phyloP scores from a whole-genome alignment of 805 yeast genomes.

The Lipomyces yamanashiensis region DNA sequence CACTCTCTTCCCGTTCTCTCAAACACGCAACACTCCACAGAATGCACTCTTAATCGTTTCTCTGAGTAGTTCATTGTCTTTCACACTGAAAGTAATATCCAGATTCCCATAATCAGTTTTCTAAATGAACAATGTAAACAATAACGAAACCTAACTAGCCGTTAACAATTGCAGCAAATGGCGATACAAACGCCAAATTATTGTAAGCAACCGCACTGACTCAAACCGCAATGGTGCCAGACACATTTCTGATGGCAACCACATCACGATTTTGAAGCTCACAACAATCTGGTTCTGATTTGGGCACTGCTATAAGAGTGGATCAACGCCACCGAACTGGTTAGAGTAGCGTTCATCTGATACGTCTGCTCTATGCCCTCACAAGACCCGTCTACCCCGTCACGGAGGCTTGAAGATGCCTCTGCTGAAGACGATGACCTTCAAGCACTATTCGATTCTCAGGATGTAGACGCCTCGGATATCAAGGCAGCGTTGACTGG shows the following conservation, averaged over 20 bases:
- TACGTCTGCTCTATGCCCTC: background rate
- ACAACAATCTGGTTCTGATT: background rate
- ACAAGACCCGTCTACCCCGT: background rate
- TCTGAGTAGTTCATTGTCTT: too few relatives aligned
- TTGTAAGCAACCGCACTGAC: background rate
- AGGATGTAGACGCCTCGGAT: slow-evolving; percentile 27
- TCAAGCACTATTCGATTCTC: slow-evolving; percentile 23
- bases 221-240: background rate
- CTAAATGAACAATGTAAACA: too few relatives aligned
- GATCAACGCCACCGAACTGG: background rate
- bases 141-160: too few relatives aligned
- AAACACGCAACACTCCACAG: too few relatives aligned
- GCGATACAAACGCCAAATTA: background rate
- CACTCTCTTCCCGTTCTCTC: too few relatives aligned
- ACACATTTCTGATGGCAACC: background rate
- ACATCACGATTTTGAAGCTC: background rate
- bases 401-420: background rate
- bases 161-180: too few relatives aligned
- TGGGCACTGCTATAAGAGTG: too few relatives aligned
- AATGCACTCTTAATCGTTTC: too few relatives aligned
- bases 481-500: slow-evolving; percentile 15
- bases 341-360: background rate
- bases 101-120: too few relatives aligned
- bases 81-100: too few relatives aligned
- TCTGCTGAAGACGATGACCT: slow-evolving; percentile 21